These are phyloP conservation scores for Phialophora macrospora DNA, from an alignment of 2,329 filamentous ascomycete genomes.

Conservation along the genomic window DNA sequence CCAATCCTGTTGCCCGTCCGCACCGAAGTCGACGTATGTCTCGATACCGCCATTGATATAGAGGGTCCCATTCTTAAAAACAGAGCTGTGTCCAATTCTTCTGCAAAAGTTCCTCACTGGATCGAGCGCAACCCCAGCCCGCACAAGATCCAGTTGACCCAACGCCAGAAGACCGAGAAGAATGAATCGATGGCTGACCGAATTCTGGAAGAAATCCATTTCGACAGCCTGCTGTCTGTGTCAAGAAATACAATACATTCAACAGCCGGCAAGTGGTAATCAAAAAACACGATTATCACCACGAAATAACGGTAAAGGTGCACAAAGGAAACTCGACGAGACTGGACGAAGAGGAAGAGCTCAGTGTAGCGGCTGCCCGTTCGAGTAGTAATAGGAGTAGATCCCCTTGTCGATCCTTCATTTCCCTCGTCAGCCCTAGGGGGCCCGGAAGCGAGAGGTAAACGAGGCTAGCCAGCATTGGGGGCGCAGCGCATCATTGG, in stretches of 20 bases:
- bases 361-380: background rate
- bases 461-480: slow-evolving; percentile 10
- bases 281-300: background rate
- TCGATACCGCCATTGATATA: slow-evolving; percentile 44
- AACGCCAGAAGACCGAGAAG: slow-evolving; percentile 20
- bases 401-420: slow-evolving; percentile 20
- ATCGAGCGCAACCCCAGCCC: slow-evolving; percentile 33
- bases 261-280: background rate
- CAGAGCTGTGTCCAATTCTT: slow-evolving; percentile 42
- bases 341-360: slow-evolving; percentile 1
- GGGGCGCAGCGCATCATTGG: slow-evolving; percentile 2
- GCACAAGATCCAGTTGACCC: slow-evolving; percentile 19
- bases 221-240: slow-evolving; percentile 17
- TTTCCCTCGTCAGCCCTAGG: slow-evolving; percentile 19
- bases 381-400: slow-evolving; percentile 17
- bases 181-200: slow-evolving; percentile 6
- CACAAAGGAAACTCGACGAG: slow-evolving; percentile 1
- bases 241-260: background rate
- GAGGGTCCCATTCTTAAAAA: slow-evolving; percentile 41
- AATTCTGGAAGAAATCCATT: slow-evolving; percentile 10
- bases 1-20: slow-evolving; percentile 31
- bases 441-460: background rate
- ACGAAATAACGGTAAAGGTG: background rate
- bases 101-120: slow-evolving; percentile 41
- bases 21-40: slow-evolving; percentile 38